Evolutionary conservation across 768 basidiomycete species (phyloP).

Genomic region (Tricholoma sp.): DNA sequence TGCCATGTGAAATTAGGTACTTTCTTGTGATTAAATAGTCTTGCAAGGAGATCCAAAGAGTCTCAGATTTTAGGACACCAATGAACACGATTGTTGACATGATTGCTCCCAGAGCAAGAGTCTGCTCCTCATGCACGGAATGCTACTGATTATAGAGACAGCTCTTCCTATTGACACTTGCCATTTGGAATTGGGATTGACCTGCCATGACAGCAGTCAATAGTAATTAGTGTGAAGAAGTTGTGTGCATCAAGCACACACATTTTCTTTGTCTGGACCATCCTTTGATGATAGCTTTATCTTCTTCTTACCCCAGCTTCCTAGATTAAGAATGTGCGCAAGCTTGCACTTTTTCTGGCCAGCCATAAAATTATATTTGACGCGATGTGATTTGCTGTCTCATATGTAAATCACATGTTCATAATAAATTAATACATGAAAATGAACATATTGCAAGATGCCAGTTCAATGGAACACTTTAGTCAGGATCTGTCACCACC

Average conservation of each 20-base stretch:
- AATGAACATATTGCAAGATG: neutral
- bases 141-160: neutral
- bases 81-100: conserved; percentile 99
- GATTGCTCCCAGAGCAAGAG: conserved; percentile 94
- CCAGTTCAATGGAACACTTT: neutral
- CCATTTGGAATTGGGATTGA: neutral
- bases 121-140: conserved; percentile 88
- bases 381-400: no score
- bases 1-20: no score
- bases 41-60: no score
- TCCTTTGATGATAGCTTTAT: neutral
- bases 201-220: no score
- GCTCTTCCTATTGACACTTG: neutral
- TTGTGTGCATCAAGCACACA: no score
- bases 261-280: neutral
- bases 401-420: no score
- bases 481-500: neutral
- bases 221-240: no score
- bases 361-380: neutral
- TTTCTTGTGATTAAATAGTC: no score
- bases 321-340: neutral
- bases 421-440: neutral
- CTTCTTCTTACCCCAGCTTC: neutral
- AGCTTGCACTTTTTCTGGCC: neutral
- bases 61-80: conserved; percentile 68